Percentiles rank a stretch among this genome's conserved stretches.
Evolutionary conservation across 2,329 filamentous ascomycete species (phyloP).

Genomic region (Coniella lustricola): DNA sequence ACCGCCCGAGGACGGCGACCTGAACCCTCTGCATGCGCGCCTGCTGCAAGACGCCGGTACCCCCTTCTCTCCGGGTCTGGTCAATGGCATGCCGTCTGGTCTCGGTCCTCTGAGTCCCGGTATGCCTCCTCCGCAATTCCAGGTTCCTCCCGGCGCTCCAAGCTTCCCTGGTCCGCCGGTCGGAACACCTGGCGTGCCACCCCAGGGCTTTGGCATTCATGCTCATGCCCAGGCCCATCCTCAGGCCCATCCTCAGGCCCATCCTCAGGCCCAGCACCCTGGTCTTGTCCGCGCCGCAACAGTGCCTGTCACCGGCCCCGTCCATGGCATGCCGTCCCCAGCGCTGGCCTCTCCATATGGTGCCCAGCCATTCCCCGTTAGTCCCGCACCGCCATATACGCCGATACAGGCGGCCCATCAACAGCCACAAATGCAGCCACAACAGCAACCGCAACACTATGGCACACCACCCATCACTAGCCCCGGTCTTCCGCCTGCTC

Average conservation of each 20-base stretch:
- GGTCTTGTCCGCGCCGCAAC: conserved; percentile 42
- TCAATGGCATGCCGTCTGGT: conserved; percentile 28
- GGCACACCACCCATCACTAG: conserved; percentile 28
- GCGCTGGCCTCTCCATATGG: conserved; percentile 37
- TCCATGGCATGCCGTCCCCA: conserved; percentile 32
- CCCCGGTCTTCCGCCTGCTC: conserved; percentile 33
- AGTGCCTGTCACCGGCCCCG: conserved; percentile 37
- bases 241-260: conserved; percentile 17
- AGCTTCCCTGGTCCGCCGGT: conserved; percentile 35
- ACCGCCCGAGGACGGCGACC: conserved; percentile 60
- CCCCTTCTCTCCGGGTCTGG: conserved; percentile 45
- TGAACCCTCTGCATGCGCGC: conserved; percentile 51
- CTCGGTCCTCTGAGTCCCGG: conserved; percentile 36
- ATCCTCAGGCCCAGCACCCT: conserved; percentile 29
- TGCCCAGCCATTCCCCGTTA: conserved; percentile 31
- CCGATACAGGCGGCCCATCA: conserved; percentile 20
- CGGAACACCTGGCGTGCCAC: conserved; percentile 31
- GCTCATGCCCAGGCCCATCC: conserved; percentile 11
- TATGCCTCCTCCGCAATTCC: conserved; percentile 29
- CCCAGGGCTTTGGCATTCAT: conserved; percentile 34
- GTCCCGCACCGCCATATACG: conserved; percentile 35
- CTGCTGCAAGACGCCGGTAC: conserved; percentile 48
- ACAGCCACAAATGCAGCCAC: conserved; percentile 16
- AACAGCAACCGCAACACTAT: conserved; percentile 15
- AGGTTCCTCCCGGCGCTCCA: conserved; percentile 31